These are phyloP conservation scores for Sarocladiaceae sp. DNA, from an alignment of 2,329 filamentous ascomycete genomes.

Conservation along the genomic window DNA sequence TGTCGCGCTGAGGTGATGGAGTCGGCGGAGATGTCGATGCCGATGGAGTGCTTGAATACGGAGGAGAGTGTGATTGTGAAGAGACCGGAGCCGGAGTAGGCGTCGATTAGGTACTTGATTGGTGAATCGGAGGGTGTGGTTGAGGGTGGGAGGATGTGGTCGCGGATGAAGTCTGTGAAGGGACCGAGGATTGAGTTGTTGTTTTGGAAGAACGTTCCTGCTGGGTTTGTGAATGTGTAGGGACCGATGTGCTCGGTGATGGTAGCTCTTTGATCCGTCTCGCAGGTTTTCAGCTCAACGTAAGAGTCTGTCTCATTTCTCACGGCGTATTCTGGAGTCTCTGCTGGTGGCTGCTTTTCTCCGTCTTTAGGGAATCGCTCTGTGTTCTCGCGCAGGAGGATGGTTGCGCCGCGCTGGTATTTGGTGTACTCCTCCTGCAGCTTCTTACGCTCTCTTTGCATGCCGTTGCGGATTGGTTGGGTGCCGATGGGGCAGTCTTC, in stretches of 20 bases:
- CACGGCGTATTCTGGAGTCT: slow-evolving; percentile 30
- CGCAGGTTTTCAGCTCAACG: slow-evolving; percentile 79
- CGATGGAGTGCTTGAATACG: slow-evolving; percentile 77
- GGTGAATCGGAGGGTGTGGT: slow-evolving; percentile 15
- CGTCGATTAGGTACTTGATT: slow-evolving; percentile 89
- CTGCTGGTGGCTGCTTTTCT: slow-evolving; percentile 18
- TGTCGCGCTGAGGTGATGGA: slow-evolving; percentile 74
- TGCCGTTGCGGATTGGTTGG: slow-evolving; percentile 73
- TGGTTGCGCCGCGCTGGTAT: slow-evolving; percentile 79
- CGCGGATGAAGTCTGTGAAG: slow-evolving; percentile 84
- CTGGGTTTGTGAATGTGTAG: slow-evolving; percentile 85
- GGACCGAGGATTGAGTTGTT: slow-evolving; percentile 93
- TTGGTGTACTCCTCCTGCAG: slow-evolving; percentile 66
- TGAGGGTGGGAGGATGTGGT: slow-evolving; percentile 62
- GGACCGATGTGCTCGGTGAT: slow-evolving; percentile 84
- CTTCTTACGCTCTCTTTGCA: slow-evolving; percentile 72
- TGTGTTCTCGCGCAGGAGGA: slow-evolving; percentile 85
- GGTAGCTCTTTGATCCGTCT: slow-evolving; percentile 78
- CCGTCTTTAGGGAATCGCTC: slow-evolving; percentile 54
- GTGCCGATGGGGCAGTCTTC: slow-evolving; percentile 97
- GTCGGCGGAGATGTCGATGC: slow-evolving; percentile 81
- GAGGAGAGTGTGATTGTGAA: slow-evolving; percentile 92
- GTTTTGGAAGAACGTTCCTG: slow-evolving; percentile 97
- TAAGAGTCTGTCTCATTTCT: slow-evolving; percentile 50
- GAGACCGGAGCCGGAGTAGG: slow-evolving; percentile 94